Conservation (phyloP, 2,329 filamentous ascomycete genomes). For the Parafenestella ontariensis region DNA sequence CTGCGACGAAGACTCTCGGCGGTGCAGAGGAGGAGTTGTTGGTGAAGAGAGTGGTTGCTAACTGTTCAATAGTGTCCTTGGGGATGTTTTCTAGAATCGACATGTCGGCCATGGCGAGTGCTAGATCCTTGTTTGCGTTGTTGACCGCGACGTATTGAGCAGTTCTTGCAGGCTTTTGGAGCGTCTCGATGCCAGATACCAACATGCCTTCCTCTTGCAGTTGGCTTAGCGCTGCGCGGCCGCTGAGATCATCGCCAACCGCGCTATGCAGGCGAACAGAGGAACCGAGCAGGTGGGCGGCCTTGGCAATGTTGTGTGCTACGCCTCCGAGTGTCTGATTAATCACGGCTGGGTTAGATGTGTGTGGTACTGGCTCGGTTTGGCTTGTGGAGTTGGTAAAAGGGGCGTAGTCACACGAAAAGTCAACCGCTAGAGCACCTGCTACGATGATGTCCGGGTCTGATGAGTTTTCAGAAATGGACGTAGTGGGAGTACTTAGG, state of each 20-base stretch:
- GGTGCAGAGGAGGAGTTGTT: conserved; percentile 30
- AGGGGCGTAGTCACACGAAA: conserved; percentile 79
- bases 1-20: conserved; percentile 81
- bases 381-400: conserved; percentile 48
- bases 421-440: conserved; percentile 87
- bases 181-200: conserved; percentile 64
- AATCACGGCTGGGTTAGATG: conserved; percentile 85
- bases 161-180: conserved; percentile 65
- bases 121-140: conserved; percentile 78
- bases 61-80: conserved; percentile 16
- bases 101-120: conserved; percentile 98
- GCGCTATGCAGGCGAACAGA: conserved; percentile 78
- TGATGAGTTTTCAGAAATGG: conserved; percentile 4
- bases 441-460: conserved; percentile 76
- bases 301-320: conserved; percentile 88
- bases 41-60: conserved; percentile 20
- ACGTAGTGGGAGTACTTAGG: conserved; percentile 15
- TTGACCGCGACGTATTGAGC: conserved; percentile 94
- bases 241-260: conserved; percentile 80
- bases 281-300: conserved; percentile 73
- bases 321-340: conserved; percentile 88
- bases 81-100: conserved; percentile 69
- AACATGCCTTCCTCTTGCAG: conserved; percentile 71
- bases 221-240: conserved; percentile 72
- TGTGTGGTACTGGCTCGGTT: conserved; percentile 66